Conservation (phyloP, 1,139 yeast species). For the Yamadazyma blattariae region DNA sequence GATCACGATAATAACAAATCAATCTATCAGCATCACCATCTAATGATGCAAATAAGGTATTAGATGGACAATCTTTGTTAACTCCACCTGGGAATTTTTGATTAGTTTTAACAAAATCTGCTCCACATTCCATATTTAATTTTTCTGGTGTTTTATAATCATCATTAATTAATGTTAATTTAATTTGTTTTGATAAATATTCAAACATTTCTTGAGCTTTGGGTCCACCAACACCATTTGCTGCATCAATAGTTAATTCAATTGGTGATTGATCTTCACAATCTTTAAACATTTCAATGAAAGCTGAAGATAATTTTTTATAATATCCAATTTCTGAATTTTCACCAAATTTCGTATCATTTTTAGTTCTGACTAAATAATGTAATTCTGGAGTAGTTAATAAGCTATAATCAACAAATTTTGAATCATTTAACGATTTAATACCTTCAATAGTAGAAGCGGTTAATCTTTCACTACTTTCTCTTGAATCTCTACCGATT, state of each 20-base stretch:
- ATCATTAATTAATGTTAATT: constrained; percentile 56
- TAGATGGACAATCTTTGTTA: constrained; percentile 26
- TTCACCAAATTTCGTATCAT: constrained; percentile 61
- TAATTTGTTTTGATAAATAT: constrained; percentile 40
- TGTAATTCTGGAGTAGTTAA: constrained; percentile 95
- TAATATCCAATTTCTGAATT: constrained; percentile 72
- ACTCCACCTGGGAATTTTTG: constrained; percentile 74
- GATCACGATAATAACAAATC: constrained; percentile 70
- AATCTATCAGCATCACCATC: constrained; percentile 98
- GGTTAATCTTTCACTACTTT: constrained; percentile 68
- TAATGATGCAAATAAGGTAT: constrained; percentile 71
- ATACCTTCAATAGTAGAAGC: constrained; percentile 69
- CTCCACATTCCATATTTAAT: constrained; percentile 85
- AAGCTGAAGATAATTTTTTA: constrained; percentile 49
- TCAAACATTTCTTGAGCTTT: constrained; percentile 53
- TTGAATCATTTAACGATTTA: constrained; percentile 42
- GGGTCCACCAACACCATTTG: constrained; percentile 95
- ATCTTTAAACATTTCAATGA: constrained; percentile 28
- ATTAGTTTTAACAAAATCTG: constrained; percentile 90
- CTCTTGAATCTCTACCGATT: constrained; percentile 73
- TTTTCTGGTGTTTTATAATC: constrained; percentile 51
- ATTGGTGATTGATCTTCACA: constrained; percentile 27
- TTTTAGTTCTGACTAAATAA: constrained; percentile 72
- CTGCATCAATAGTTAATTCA: constrained; percentile 72
- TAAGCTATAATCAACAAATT: constrained; percentile 57